A percentile compares a stretch with the other conserved stretches of the same genome.
phyloP scores from a whole-genome alignment of 768 basidiomycete genomes.

The Termitomyces sp. region DNA sequence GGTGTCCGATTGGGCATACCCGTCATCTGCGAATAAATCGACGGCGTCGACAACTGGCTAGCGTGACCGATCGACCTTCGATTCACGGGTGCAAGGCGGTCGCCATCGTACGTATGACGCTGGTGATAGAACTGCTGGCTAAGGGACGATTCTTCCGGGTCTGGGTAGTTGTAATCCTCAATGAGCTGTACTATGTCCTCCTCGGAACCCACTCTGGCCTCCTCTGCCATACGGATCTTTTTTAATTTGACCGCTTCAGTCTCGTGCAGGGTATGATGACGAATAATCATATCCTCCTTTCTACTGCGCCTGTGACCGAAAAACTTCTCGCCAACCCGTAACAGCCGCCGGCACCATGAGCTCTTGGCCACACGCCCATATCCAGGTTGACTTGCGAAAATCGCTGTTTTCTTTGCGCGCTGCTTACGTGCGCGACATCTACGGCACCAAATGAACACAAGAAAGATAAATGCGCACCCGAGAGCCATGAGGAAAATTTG shows the following conservation, averaged over 20 bases:
- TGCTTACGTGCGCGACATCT: conserved; percentile 62
- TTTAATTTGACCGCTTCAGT: conserved; percentile 12
- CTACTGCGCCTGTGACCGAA: conserved; percentile 40
- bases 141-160: not conserved
- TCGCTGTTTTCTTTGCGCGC: conserved; percentile 57
- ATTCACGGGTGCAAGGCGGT: conserved; percentile 11
- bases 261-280: conserved; percentile 3
- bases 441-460: conserved; percentile 60
- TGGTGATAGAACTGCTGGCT: conserved; percentile 19
- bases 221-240: conserved; percentile 15
- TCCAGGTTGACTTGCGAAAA: conserved; percentile 42
- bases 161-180: conserved; percentile 13
- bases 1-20: conserved; percentile 54
- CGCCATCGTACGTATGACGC: conserved; percentile 17
- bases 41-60: conserved; percentile 34
- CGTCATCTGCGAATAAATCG: conserved; percentile 55
- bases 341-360: conserved; percentile 52
- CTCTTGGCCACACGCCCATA: conserved; percentile 28
- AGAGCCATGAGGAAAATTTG: conserved; percentile 79
- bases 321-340: conserved; percentile 51
- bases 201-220: conserved; percentile 14
- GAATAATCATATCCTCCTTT: conserved; percentile 5
- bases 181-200: conserved; percentile 22
- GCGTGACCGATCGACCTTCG: conserved; percentile 15
- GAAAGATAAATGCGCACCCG: conserved; percentile 75